Conservation (phyloP, 805 yeast genomes). For the Candida silvicultrix region DNA sequence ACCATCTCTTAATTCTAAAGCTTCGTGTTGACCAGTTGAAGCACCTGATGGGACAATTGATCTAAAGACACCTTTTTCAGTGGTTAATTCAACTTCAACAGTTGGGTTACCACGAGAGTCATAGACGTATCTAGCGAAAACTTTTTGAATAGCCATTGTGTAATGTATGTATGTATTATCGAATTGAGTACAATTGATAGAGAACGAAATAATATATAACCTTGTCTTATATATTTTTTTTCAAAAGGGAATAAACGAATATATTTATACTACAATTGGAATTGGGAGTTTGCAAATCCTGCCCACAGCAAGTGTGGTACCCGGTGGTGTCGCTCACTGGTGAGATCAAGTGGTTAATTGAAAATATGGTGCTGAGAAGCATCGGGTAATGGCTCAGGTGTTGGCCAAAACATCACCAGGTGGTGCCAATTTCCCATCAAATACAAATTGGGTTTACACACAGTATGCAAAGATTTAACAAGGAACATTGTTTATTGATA, state of each 20-base stretch:
- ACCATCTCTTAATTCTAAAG: conserved; percentile 96
- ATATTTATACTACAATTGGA: background rate
- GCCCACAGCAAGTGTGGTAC: background rate
- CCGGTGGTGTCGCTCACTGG: background rate
- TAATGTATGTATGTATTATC: conserved; percentile 1
- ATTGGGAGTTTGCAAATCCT: background rate
- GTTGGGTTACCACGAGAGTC: conserved; percentile 99
- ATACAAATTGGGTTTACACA: background rate
- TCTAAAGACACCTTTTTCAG: conserved; percentile 91
- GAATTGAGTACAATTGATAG: background rate
- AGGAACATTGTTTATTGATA: too few species aligned
- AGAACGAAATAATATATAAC: background rate
- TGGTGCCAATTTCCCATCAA: background rate
- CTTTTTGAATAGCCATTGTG: conserved; percentile 77
- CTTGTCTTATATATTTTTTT: background rate
- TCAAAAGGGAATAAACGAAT: background rate
- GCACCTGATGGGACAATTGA: conserved; percentile 99
- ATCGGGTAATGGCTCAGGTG: background rate
- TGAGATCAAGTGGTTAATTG: background rate
- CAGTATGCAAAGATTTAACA: too few species aligned
- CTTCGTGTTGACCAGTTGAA: conserved; percentile 98
- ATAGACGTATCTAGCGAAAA: conserved; percentile 94
- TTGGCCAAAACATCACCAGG: background rate
- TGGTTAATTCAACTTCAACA: conserved; percentile 94
- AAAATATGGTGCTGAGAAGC: background rate